These are phyloP conservation scores for Oryza australiensis DNA, from an alignment of 176 grass and related monocot genomes.

Conservation along the genomic window DNA sequence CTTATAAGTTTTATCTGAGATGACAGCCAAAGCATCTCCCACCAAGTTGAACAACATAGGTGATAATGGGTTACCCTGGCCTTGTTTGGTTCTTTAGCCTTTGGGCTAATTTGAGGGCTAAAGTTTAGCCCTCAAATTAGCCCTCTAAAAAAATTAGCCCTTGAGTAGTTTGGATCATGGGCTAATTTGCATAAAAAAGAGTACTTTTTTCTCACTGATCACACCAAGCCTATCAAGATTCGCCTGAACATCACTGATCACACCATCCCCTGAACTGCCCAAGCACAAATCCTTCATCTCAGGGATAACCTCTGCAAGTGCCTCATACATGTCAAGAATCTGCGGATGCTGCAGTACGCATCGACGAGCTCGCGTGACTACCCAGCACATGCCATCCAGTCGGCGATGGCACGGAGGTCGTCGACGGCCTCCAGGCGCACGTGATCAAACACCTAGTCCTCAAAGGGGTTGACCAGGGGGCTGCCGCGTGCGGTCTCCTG, in stretches of 20 bases:
- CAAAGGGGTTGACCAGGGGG: constrained; percentile 42
- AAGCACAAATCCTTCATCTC: constrained; percentile 67
- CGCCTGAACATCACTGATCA: constrained; percentile 64
- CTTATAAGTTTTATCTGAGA: too few relatives aligned
- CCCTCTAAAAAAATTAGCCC: too few relatives aligned
- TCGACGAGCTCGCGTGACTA: constrained; percentile 77
- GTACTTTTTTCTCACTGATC: too few relatives aligned
- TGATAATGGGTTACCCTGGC: too few relatives aligned
- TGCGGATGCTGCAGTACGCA: constrained; percentile 68
- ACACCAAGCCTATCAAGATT: constrained; percentile 80
- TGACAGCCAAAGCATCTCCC: too few relatives aligned
- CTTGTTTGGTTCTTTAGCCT: too few relatives aligned
- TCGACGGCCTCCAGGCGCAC: constrained; percentile 74
- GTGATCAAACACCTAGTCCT: constrained; percentile 67
- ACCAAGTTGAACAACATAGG: too few relatives aligned
- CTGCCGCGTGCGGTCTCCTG: constrained; percentile 55
- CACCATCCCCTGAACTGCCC: constrained; percentile 58
- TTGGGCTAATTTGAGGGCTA: too few relatives aligned
- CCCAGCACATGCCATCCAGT: constrained; percentile 74
- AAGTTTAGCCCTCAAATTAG: too few relatives aligned
- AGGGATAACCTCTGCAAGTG: constrained; percentile 70
- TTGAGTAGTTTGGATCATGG: too few relatives aligned
- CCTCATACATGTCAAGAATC: constrained; percentile 91
- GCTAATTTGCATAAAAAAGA: too few relatives aligned
- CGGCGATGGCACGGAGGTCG: constrained; percentile 69